These are phyloP conservation scores for Pestalotiopsis sp. DNA, from an alignment of 2,329 filamentous ascomycete species.

Conservation along the genomic window DNA sequence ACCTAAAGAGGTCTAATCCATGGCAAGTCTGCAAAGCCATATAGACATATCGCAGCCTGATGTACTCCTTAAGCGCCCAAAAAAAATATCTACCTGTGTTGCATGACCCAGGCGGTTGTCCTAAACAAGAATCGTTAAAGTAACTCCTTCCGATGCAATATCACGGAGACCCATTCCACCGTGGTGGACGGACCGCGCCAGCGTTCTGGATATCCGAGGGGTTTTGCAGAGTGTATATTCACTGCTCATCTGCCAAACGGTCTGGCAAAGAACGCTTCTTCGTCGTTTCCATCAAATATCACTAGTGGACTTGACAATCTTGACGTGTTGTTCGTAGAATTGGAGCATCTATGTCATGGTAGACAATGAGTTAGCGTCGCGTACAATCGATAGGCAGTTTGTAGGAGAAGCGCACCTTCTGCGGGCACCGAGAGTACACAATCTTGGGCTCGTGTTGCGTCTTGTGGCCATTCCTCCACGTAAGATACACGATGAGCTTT, in stretches of 20 bases:
- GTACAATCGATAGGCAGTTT: background rate
- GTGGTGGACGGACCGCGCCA: background rate
- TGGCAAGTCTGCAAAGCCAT: background rate
- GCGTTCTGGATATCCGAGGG: background rate
- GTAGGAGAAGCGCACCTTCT: conserved; percentile 57
- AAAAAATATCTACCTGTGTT: background rate
- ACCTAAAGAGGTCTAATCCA: background rate
- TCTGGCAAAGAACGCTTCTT: background rate
- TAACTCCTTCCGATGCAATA: background rate
- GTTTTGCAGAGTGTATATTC: background rate
- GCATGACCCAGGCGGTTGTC: background rate
- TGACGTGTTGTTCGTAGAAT: conserved; percentile 60
- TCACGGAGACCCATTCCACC: background rate
- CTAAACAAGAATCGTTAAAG: background rate
- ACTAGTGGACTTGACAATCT: conserved; percentile 43
- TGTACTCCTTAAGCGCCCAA: background rate
- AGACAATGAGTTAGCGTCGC: conserved; percentile 2
- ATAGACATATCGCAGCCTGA: background rate
- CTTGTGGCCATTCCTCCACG: conserved; percentile 73
- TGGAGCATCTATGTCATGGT: conserved; percentile 49
- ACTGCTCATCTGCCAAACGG: background rate
- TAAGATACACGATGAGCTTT: conserved; percentile 66
- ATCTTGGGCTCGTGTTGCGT: conserved; percentile 69
- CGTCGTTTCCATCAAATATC: background rate
- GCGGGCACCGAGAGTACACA: conserved; percentile 75